Evolutionary conservation across 768 basidiomycete species (phyloP).

Genomic region (Mycena alexandri): DNA sequence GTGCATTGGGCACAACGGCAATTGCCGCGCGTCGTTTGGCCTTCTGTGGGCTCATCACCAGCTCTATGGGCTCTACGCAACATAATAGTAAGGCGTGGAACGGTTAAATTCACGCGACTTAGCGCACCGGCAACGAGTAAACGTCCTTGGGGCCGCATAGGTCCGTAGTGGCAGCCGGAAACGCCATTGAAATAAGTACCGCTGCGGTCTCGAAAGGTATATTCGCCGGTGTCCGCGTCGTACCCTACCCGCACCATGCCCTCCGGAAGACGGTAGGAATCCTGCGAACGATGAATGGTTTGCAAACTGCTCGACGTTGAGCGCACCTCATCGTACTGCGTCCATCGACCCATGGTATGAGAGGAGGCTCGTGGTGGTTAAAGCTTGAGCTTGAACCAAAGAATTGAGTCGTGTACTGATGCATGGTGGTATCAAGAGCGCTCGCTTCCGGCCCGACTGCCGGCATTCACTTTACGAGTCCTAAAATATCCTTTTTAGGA

Average conservation of each 20-base stretch:
- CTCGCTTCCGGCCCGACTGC: too few relatives aligned
- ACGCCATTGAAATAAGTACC: constrained; percentile 57
- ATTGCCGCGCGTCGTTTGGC: constrained; percentile 5
- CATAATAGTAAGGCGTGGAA: neutral
- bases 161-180: constrained; percentile 60
- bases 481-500: too few relatives aligned
- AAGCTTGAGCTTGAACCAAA: constrained; percentile 13
- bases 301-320: neutral
- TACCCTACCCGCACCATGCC: constrained; percentile 68
- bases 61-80: constrained; percentile 2
- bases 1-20: constrained; percentile 16
- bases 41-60: neutral
- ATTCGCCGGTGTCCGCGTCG: constrained; percentile 61
- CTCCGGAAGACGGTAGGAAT: constrained; percentile 65
- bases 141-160: constrained; percentile 1
- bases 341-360: constrained; percentile 36
- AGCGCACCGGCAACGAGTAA: constrained; percentile 6
- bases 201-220: constrained; percentile 56
- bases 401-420: constrained; percentile 25
- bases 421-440: too few relatives aligned
- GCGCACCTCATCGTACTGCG: constrained; percentile 36
- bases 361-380: neutral
- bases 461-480: too few relatives aligned
- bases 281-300: constrained; percentile 44
- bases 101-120: neutral